These are phyloP conservation scores for Zanthoxylum bungeanum DNA, from an alignment of 345 rosid genomes.

Conservation along the genomic window DNA sequence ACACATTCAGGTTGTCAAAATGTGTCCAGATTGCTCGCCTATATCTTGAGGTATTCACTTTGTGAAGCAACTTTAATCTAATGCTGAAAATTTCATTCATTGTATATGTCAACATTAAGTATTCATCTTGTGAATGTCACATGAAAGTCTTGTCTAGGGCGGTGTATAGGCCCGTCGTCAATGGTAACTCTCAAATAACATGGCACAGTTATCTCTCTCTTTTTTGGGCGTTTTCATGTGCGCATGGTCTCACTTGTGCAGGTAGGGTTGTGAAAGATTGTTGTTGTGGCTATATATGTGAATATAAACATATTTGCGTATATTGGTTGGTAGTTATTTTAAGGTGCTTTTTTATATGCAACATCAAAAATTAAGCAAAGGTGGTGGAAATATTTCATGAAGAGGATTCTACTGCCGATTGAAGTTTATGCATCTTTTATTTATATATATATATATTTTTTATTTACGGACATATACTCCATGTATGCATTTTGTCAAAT, in stretches of 20 bases:
- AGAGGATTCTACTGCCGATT: not conserved
- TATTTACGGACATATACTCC: not conserved
- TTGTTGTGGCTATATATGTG: not conserved
- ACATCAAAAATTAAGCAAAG: not conserved
- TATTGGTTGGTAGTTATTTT: not conserved
- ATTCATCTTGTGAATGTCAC: not conserved
- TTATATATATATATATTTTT: not conserved
- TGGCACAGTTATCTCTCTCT: not conserved
- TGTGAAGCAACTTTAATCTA: slow-evolving; percentile 4
- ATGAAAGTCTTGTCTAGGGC: not conserved
- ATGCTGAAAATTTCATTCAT: no score
- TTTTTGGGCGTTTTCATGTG: not conserved
- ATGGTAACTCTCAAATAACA: not conserved
- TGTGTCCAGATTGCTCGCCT: slow-evolving; percentile 97
- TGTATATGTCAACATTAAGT: no score
- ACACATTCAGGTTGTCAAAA: slow-evolving; percentile 78
- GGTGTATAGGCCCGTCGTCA: not conserved
- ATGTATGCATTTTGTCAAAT: not conserved
- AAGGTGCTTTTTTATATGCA: not conserved
- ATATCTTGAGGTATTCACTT: slow-evolving; percentile 78
- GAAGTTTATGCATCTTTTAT: not conserved
- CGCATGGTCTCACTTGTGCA: not conserved
- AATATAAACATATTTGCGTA: not conserved
- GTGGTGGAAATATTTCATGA: not conserved
- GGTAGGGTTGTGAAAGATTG: not conserved